Conservation (phyloP, 164 flowering plant genomes). For the Magnolia sinica region DNA sequence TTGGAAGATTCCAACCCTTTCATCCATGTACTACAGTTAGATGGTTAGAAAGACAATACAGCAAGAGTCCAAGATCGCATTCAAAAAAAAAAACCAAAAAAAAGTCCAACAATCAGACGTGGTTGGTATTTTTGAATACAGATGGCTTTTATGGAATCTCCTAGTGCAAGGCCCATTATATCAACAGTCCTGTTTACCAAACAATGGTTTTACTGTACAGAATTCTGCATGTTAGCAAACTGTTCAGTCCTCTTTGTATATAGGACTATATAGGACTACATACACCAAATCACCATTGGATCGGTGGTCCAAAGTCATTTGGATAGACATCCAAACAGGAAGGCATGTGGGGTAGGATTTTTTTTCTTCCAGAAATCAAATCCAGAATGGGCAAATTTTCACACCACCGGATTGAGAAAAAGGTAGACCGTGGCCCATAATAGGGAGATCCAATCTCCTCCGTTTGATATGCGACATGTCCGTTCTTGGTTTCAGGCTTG, state of each 20-base stretch:
- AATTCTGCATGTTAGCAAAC: background rate
- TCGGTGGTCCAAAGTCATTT: background rate
- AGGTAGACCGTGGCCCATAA: background rate
- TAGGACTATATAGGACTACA: too few relatives aligned
- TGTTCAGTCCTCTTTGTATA: background rate
- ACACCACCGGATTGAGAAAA: background rate
- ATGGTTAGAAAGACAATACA: background rate
- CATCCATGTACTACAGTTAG: background rate
- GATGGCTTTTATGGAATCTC: too few relatives aligned
- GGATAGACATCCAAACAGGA: background rate
- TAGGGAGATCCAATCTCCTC: background rate
- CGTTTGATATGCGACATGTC: background rate
- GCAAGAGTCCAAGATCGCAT: background rate
- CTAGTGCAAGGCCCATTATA: background rate
- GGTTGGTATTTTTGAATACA: too few relatives aligned
- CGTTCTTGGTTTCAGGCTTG: conserved; percentile 37
- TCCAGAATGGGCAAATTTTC: background rate
- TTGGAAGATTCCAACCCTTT: background rate
- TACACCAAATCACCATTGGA: background rate
- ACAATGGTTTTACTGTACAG: background rate
- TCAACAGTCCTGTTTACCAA: background rate
- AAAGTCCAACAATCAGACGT: too few relatives aligned
- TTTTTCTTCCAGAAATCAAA: background rate
- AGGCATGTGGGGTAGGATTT: background rate
- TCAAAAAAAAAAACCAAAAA: too few relatives aligned